A percentile compares a stretch with the other conserved stretches of the same genome.
Evolutionary conservation across 2,329 filamentous ascomycete genomes (phyloP).

Genomic region (Fusarium chaquense): DNA sequence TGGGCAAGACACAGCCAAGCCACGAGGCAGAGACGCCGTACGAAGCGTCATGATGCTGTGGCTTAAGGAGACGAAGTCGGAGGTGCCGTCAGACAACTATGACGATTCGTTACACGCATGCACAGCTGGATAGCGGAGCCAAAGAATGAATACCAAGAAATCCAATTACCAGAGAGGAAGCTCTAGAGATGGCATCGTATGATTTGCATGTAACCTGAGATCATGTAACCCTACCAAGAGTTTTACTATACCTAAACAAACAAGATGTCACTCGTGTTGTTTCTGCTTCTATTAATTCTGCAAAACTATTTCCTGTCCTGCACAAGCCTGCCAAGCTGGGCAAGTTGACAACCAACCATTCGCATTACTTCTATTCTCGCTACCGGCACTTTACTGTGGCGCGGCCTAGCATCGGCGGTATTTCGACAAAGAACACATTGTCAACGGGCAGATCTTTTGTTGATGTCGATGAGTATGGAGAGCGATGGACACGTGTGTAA

Average conservation of each 20-base stretch:
- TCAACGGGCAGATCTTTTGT: constrained; percentile 3
- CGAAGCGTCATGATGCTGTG: constrained; percentile 34
- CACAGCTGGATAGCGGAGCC: constrained; percentile 26
- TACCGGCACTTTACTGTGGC: constrained; percentile 33
- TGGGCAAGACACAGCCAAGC: constrained; percentile 26
- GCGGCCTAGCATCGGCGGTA: constrained; percentile 37
- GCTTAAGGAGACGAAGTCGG: constrained; percentile 22
- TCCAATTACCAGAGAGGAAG: not conserved
- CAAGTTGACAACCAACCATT: not conserved
- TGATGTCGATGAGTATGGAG: not conserved
- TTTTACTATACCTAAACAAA: not conserved
- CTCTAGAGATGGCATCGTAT: constrained; percentile 16
- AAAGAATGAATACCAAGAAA: not conserved
- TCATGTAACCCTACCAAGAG: constrained; percentile 15
- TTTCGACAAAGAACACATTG: constrained; percentile 2
- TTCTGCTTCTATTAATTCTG: not conserved
- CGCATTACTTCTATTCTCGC: constrained; percentile 7
- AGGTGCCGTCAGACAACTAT: constrained; percentile 26
- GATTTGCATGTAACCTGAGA: constrained; percentile 28
- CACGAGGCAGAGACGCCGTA: constrained; percentile 24
- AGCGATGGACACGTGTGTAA: constrained; percentile 15
- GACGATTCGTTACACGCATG: constrained; percentile 6
- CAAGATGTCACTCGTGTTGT: not conserved
- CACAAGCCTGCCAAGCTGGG: not conserved
- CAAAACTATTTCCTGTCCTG: not conserved